Conservation (phyloP, 164 flowering plant species). For the Protea cynaroides region DNA sequence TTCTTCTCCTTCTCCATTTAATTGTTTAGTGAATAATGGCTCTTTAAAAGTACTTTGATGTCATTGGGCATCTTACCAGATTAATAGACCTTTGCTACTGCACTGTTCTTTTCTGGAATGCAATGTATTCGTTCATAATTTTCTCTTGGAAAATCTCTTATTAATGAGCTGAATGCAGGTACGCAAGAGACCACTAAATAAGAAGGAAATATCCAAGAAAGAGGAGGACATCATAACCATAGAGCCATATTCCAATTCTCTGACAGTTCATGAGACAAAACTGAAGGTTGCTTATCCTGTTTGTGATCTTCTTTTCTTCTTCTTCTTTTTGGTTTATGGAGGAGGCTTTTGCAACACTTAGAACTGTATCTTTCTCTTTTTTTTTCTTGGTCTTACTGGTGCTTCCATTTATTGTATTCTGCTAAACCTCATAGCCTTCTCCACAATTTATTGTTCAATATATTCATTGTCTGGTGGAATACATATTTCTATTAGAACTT, state of each 20-base stretch:
- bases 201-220: conserved; percentile 65
- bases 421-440: too few species aligned
- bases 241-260: conserved; percentile 44
- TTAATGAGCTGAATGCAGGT: conserved; percentile 42
- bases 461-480: too few species aligned
- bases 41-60: neutral
- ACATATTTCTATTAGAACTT: too few species aligned
- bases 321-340: neutral
- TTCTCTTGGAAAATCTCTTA: neutral
- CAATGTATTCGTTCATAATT: neutral
- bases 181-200: conserved; percentile 83
- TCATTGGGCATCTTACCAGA: neutral
- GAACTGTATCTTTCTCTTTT: too few species aligned
- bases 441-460: too few species aligned
- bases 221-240: conserved; percentile 78
- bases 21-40: neutral
- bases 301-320: too few species aligned
- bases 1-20: neutral
- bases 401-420: too few species aligned
- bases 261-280: conserved; percentile 87
- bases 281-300: conserved; percentile 48
- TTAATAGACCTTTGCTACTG: too few species aligned
- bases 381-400: too few species aligned
- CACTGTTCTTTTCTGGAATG: neutral
- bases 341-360: too few species aligned